These are phyloP conservation scores for Sporothrix globosa DNA, from an alignment of 2,329 filamentous ascomycete species.

Conservation along the genomic window DNA sequence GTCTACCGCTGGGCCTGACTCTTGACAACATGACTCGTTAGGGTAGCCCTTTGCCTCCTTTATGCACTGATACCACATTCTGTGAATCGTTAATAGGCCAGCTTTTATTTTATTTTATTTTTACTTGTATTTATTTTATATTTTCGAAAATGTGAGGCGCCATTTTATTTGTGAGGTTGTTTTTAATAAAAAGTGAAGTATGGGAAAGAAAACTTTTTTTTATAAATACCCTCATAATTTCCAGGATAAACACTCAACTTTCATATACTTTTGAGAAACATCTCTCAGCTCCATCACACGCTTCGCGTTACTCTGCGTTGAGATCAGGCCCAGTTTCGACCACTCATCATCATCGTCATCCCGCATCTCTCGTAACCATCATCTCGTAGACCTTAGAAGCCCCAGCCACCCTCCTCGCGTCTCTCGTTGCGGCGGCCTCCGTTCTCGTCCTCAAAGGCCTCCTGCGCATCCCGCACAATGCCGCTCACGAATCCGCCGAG, in stretches of 20 bases:
- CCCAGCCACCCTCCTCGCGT: slow-evolving; percentile 29
- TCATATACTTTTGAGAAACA: not conserved
- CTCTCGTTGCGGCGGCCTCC: slow-evolving; percentile 39
- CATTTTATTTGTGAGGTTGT: not conserved
- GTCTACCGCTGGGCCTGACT: too few relatives aligned
- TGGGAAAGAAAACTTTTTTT: not conserved
- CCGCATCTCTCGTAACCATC: not conserved
- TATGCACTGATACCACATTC: too few relatives aligned
- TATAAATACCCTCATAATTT: not conserved
- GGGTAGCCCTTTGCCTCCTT: not conserved
- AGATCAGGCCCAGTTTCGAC: too few relatives aligned
- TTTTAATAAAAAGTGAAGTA: not conserved
- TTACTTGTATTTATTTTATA: not conserved
- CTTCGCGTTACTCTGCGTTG: too few relatives aligned
- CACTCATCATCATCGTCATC: not conserved
- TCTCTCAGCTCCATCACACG: too few relatives aligned
- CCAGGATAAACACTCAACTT: too few relatives aligned
- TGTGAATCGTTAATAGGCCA: too few relatives aligned
- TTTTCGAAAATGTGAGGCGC: too few relatives aligned
- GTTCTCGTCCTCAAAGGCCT: slow-evolving; percentile 35
- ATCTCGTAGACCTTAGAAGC: slow-evolving; percentile 19
- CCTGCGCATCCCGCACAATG: slow-evolving; percentile 37
- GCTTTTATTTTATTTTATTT: not conserved
- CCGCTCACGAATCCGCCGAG: slow-evolving; percentile 34
- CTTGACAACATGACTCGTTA: not conserved